Percentiles rank a stretch among this genome's conserved stretches.
Evolutionary conservation across 305 asterid genomes (phyloP).

Genomic region (Striga hermonthica): DNA sequence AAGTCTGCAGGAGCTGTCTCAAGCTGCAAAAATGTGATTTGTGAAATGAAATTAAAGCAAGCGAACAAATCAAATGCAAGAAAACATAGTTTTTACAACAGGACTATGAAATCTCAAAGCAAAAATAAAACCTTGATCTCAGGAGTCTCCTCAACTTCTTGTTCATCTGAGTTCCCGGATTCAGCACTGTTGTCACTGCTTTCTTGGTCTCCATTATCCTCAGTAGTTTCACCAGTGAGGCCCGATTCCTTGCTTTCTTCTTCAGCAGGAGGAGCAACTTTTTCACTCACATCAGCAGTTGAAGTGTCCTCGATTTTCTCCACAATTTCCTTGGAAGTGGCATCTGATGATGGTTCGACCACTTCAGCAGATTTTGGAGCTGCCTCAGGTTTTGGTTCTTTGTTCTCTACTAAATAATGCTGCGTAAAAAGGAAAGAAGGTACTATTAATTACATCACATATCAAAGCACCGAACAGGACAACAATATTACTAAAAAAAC

Average conservation of each 20-base stretch:
- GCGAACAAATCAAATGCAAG: slow-evolving; percentile 28
- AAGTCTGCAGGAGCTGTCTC: slow-evolving; percentile 97
- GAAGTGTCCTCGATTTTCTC: slow-evolving; percentile 43
- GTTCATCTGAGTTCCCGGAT: slow-evolving; percentile 46
- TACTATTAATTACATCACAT: not conserved
- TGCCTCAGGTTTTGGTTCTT: slow-evolving; percentile 38
- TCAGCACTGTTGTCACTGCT: slow-evolving; percentile 44
- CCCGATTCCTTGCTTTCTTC: slow-evolving; percentile 46
- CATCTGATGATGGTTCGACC: slow-evolving; percentile 35
- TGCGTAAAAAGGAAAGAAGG: slow-evolving; percentile 34
- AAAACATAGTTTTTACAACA: not conserved
- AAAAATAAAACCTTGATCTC: slow-evolving; percentile 58
- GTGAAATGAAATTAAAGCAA: not conserved
- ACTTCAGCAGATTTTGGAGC: slow-evolving; percentile 45
- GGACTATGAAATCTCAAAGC: not conserved
- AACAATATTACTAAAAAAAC: not conserved
- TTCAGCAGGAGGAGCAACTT: slow-evolving; percentile 40
- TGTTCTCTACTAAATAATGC: slow-evolving; percentile 73
- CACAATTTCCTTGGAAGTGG: slow-evolving; percentile 41
- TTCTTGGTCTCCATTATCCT: slow-evolving; percentile 30
- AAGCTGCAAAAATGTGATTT: slow-evolving; percentile 44
- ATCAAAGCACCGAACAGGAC: slow-evolving; percentile 18
- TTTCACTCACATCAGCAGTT: slow-evolving; percentile 43
- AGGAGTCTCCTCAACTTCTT: slow-evolving; percentile 65
- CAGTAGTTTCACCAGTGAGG: slow-evolving; percentile 44